Evolutionary conservation across 352 stramenopile species (phyloP).

Genomic region (Phytophthora boehmeriae): DNA sequence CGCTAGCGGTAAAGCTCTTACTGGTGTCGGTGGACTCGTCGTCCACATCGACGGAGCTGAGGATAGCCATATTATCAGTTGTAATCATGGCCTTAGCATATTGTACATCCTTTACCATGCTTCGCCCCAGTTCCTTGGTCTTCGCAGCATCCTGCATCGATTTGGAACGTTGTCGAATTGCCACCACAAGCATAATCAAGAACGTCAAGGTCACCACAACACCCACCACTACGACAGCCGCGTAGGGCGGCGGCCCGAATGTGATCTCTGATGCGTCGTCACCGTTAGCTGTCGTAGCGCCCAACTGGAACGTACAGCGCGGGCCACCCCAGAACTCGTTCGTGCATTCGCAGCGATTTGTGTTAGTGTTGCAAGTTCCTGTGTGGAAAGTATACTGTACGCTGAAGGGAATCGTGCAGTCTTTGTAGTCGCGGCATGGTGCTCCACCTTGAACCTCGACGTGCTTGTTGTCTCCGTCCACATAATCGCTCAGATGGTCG

Average conservation of each 20-base stretch:
- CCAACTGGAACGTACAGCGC: conserved; percentile 63
- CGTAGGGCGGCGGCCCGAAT: conserved; percentile 37
- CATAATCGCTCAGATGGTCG: conserved; percentile 63
- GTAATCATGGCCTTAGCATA: conserved; percentile 30
- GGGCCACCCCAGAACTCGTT: conserved; percentile 68
- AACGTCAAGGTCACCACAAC: conserved; percentile 43
- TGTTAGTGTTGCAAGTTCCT: conserved; percentile 52
- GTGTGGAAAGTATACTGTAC: conserved; percentile 55
- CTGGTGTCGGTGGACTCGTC: conserved; percentile 8
- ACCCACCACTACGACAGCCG: conserved; percentile 24
- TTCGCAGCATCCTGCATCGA: conserved; percentile 43
- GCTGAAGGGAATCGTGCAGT: conserved; percentile 64
- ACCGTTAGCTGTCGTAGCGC: conserved; percentile 34
- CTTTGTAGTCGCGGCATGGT: conserved; percentile 49
- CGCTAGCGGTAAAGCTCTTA: conserved; percentile 34
- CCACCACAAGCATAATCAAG: conserved; percentile 50
- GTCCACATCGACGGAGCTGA: conserved; percentile 22
- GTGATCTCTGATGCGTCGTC: conserved; percentile 31
- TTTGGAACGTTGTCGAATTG: conserved; percentile 37
- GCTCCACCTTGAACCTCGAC: conserved; percentile 63
- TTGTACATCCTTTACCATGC: conserved; percentile 31
- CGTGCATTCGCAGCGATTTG: conserved; percentile 54
- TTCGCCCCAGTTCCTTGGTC: conserved; percentile 28
- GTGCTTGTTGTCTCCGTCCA: conserved; percentile 57
- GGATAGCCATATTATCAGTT: conserved; percentile 19